Evolutionary conservation across 2,329 filamentous ascomycete species (phyloP).

Genomic region (Cladosporium colombiae): DNA sequence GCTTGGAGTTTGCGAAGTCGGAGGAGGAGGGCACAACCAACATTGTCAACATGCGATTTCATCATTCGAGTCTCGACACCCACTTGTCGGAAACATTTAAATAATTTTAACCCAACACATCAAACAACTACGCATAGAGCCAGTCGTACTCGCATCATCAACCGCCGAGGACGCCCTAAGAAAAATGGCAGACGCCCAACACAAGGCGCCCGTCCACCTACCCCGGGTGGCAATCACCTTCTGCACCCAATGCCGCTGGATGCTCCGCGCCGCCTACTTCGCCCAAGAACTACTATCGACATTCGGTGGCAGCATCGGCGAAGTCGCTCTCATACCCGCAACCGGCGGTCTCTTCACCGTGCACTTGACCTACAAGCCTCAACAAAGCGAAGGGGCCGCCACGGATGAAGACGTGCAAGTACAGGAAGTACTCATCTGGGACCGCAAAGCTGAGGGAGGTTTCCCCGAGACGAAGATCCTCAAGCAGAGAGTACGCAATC

Average conservation of each 20-base stretch:
- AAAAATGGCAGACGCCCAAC: neutral
- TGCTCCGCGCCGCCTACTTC: slow-evolving; percentile 69
- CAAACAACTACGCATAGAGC: neutral
- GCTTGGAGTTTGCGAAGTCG: neutral
- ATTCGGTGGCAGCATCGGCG: slow-evolving; percentile 79
- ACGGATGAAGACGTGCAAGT: slow-evolving; percentile 4
- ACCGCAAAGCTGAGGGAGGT: slow-evolving; percentile 80
- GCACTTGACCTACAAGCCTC: slow-evolving; percentile 53
- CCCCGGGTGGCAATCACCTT: slow-evolving; percentile 85
- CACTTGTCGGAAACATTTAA: neutral
- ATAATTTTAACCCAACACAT: neutral
- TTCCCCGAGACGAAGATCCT: slow-evolving; percentile 95
- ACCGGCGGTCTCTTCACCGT: slow-evolving; percentile 85
- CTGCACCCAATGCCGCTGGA: slow-evolving; percentile 94
- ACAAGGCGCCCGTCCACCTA: slow-evolving; percentile 39
- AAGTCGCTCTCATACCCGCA: slow-evolving; percentile 81
- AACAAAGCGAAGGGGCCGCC: neutral
- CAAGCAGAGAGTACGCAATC: slow-evolving; percentile 79
- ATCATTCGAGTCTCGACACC: neutral
- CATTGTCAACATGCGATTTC: neutral
- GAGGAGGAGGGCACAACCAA: neutral
- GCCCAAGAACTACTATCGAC: slow-evolving; percentile 95
- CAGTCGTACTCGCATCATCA: neutral
- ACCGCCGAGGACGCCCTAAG: neutral
- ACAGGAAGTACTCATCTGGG: slow-evolving; percentile 71